Conservation (phyloP, 306 rosid species). For the Trifolium pratense region DNA sequence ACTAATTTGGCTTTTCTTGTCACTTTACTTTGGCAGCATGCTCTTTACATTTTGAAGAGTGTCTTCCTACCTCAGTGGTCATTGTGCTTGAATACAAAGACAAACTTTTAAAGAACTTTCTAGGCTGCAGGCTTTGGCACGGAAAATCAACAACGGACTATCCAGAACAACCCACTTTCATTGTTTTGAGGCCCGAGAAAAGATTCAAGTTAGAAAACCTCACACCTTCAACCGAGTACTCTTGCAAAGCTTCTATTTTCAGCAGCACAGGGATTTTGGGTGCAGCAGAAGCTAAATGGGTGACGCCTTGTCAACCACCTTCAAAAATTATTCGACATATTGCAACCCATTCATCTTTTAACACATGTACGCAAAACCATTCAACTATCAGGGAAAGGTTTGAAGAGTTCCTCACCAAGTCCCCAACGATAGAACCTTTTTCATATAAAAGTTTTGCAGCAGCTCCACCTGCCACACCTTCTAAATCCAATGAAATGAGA, state of each 20-base stretch:
- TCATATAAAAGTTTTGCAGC: conserved; percentile 39
- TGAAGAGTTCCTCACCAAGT: conserved; percentile 53
- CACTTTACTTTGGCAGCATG: conserved; percentile 61
- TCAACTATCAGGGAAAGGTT: conserved; percentile 46
- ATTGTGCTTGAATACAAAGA: conserved; percentile 72
- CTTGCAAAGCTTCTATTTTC: conserved; percentile 84
- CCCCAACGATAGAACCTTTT: conserved; percentile 46
- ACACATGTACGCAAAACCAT: conserved; percentile 41
- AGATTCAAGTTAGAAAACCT: conserved; percentile 69
- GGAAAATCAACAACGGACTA: conserved; percentile 60
- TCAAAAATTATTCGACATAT: conserved; percentile 7
- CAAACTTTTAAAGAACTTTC: conserved; percentile 56
- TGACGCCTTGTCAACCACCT: conserved; percentile 52
- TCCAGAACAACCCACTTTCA: conserved; percentile 83
- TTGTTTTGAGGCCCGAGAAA: conserved; percentile 78
- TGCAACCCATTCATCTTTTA: conserved; percentile 28
- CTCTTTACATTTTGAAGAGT: conserved; percentile 68
- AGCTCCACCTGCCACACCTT: conserved; percentile 74
- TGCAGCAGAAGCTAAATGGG: conserved; percentile 83
- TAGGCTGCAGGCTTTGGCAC: conserved; percentile 90
- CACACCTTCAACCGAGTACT: conserved; percentile 74
- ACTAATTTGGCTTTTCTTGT: conserved; percentile 32
- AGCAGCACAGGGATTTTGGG: conserved; percentile 74
- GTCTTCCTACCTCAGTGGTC: conserved; percentile 71
- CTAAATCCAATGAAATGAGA: conserved; percentile 54